phyloP scores from a whole-genome alignment of 2,329 filamentous ascomycete species.

The Diplodia seriata region DNA sequence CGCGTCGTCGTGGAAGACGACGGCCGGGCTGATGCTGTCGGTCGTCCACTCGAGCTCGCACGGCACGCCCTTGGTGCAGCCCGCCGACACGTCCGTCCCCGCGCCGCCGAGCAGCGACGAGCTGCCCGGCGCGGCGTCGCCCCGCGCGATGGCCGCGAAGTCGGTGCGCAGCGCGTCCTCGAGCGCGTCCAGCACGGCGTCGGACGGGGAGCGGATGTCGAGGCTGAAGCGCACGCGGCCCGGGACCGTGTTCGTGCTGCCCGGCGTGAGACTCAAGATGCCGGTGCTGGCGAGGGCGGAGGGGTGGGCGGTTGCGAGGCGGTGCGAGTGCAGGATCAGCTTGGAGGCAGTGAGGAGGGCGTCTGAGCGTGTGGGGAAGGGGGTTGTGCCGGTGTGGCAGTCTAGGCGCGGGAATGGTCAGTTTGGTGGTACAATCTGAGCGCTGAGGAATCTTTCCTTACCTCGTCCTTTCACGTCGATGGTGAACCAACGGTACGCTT shows the following conservation, averaged over 20 bases:
- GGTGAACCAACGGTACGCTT: constrained; percentile 77
- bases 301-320: constrained; percentile 63
- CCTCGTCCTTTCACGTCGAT: constrained; percentile 66
- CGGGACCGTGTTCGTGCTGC: constrained; percentile 76
- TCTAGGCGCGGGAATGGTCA: constrained; percentile 51
- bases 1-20: constrained; percentile 71
- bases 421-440: background rate
- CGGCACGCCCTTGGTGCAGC: constrained; percentile 56
- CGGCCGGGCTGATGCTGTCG: constrained; percentile 68
- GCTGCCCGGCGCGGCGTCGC: constrained; percentile 6
- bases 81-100: constrained; percentile 60
- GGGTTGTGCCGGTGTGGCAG: constrained; percentile 77
- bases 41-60: constrained; percentile 65
- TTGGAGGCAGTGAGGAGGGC: constrained; percentile 71
- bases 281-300: constrained; percentile 72
- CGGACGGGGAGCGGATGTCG: constrained; percentile 68
- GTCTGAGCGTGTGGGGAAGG: constrained; percentile 70
- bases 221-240: constrained; percentile 71
- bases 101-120: constrained; percentile 37
- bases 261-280: constrained; percentile 70
- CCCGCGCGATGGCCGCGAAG: constrained; percentile 63
- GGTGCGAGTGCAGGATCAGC: constrained; percentile 71
- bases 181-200: constrained; percentile 63
- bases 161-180: constrained; percentile 63
- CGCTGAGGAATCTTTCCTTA: background rate